Evolutionary conservation across 129 eudicot species (phyloP).

Genomic region (Centaurea solstitialis): DNA sequence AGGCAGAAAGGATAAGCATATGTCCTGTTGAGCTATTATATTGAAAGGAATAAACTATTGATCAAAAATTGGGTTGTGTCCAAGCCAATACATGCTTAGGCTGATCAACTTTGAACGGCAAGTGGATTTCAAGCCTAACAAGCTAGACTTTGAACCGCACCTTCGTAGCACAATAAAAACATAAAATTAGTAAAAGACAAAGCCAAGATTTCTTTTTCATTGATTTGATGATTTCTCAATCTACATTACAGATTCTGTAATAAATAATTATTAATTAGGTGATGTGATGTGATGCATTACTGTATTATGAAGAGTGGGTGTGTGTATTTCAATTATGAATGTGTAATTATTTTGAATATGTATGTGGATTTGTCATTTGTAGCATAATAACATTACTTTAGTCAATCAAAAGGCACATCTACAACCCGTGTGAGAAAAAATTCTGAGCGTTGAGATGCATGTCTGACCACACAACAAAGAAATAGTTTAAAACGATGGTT

Average conservation of each 20-base stretch:
- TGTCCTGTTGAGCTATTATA: conserved; percentile 8
- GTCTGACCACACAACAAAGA: too few relatives aligned
- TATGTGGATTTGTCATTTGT: too few relatives aligned
- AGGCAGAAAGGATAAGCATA: conserved; percentile 13
- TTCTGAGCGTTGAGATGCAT: too few relatives aligned
- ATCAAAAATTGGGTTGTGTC: neutral
- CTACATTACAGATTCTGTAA: neutral
- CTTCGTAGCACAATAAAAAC: neutral
- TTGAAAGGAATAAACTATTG: neutral
- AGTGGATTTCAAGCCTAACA: neutral
- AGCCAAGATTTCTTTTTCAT: neutral
- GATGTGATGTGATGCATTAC: too few relatives aligned
- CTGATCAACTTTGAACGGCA: neutral
- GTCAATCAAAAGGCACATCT: too few relatives aligned
- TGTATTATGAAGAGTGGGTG: too few relatives aligned
- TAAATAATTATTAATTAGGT: too few relatives aligned
- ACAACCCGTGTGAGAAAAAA: too few relatives aligned
- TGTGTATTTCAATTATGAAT: too few relatives aligned
- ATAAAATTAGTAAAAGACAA: neutral
- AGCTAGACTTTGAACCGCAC: neutral
- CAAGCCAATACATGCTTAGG: neutral
- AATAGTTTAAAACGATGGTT: neutral
- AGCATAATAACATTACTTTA: too few relatives aligned
- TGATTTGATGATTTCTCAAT: neutral
- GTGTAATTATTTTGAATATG: too few relatives aligned